These are phyloP conservation scores for Mycena capillaripes DNA, from an alignment of 768 basidiomycete species.

Conservation along the genomic window DNA sequence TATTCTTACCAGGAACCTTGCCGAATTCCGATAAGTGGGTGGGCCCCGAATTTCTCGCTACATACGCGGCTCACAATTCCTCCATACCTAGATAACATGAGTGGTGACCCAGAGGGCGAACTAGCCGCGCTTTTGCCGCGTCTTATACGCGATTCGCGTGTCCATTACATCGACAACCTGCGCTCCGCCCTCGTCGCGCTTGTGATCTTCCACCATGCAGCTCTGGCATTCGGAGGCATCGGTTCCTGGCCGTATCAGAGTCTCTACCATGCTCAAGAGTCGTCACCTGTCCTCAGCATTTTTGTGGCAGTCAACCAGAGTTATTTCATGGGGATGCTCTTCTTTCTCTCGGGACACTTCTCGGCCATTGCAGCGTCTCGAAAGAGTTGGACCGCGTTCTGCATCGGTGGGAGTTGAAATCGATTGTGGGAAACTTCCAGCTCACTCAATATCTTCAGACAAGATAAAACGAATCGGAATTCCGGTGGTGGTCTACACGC, in stretches of 20 bases:
- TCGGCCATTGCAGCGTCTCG: slow-evolving; percentile 15
- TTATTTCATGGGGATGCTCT: slow-evolving; percentile 36
- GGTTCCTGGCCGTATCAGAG: slow-evolving; percentile 27
- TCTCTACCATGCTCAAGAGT: slow-evolving; percentile 15
- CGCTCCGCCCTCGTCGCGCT: slow-evolving; percentile 31
- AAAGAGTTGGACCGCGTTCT: slow-evolving; percentile 18
- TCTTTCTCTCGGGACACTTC: slow-evolving; percentile 30
- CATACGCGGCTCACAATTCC: too few relatives aligned
- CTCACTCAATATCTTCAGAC: too few relatives aligned
- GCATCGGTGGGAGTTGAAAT: too few relatives aligned
- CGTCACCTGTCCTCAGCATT: neutral
- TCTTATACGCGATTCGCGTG: slow-evolving; percentile 19
- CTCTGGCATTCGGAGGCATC: slow-evolving; percentile 22
- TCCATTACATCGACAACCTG: slow-evolving; percentile 35
- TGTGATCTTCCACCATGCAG: slow-evolving; percentile 32
- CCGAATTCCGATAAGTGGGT: too few relatives aligned
- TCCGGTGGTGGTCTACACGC: slow-evolving; percentile 25
- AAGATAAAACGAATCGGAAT: slow-evolving; percentile 33
- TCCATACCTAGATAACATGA: slow-evolving; percentile 6
- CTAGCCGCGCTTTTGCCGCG: slow-evolving; percentile 33
- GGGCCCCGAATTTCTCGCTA: too few relatives aligned
- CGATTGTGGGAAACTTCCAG: too few relatives aligned
- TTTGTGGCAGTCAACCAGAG: slow-evolving; percentile 30
- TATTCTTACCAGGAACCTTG: too few relatives aligned
- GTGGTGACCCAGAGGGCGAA: slow-evolving; percentile 31